phyloP scores from a whole-genome alignment of 768 basidiomycete genomes.

The Lentinula raphanica region DNA sequence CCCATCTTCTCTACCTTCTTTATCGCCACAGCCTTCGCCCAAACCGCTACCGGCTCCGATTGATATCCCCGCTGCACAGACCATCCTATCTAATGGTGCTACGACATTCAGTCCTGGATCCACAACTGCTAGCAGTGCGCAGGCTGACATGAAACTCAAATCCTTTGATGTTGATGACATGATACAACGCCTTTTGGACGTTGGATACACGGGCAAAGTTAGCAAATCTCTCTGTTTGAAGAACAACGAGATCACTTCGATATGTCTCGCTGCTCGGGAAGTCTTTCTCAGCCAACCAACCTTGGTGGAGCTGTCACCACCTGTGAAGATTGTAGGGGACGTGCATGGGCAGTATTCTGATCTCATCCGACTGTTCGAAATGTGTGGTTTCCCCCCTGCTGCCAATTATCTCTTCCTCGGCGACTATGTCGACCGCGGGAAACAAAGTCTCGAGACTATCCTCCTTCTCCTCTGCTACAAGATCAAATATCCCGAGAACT shows the following conservation, averaged over 20 bases:
- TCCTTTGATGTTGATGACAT: slow-evolving; percentile 95
- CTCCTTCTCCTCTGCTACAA: slow-evolving; percentile 96
- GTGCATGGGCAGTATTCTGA: slow-evolving; percentile 99
- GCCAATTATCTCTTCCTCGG: slow-evolving; percentile 98
- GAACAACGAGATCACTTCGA: slow-evolving; percentile 90
- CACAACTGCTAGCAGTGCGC: slow-evolving; percentile 31
- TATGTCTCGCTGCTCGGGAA: slow-evolving; percentile 93
- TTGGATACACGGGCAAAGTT: slow-evolving; percentile 97
- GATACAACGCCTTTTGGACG: slow-evolving; percentile 93
- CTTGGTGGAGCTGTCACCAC: slow-evolving; percentile 92
- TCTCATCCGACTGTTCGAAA: slow-evolving; percentile 96
- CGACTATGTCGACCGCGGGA: slow-evolving; percentile 98
- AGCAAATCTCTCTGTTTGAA: slow-evolving; percentile 94
- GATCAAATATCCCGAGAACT: slow-evolving; percentile 99
- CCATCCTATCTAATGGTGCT: slow-evolving; percentile 71
- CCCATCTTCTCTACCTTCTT: slow-evolving; percentile 33
- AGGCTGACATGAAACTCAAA: slow-evolving; percentile 45
- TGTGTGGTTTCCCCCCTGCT: slow-evolving; percentile 98
- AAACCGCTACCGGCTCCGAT: slow-evolving; percentile 53
- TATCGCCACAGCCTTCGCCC: slow-evolving; percentile 33
- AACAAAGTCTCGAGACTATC: slow-evolving; percentile 98
- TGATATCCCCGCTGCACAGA: slow-evolving; percentile 76
- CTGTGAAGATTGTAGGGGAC: slow-evolving; percentile 99
- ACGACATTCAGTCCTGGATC: slow-evolving; percentile 53
- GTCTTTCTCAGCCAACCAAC: slow-evolving; percentile 96